phyloP scores from a whole-genome alignment of 2,329 filamentous ascomycete genomes.

The Gnomoniopsis smithogilvyi region DNA sequence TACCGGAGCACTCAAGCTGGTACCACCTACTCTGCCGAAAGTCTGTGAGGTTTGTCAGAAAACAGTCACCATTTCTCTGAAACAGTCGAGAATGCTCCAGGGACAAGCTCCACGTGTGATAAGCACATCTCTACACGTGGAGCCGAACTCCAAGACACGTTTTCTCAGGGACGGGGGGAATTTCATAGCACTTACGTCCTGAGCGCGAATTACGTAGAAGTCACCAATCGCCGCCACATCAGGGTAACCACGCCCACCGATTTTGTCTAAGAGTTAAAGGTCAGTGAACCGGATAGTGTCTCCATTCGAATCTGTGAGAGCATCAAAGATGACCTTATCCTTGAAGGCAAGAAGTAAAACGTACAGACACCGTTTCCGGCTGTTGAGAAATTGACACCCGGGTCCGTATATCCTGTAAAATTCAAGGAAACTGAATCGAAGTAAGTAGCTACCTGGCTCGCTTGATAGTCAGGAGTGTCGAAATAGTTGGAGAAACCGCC shows the following conservation, averaged over 20 bases:
- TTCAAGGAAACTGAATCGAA: slow-evolving; percentile 22
- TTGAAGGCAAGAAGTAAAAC: too few species aligned
- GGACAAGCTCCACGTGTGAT: too few species aligned
- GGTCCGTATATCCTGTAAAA: slow-evolving; percentile 29
- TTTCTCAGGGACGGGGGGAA: too few species aligned
- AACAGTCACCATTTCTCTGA: not conserved
- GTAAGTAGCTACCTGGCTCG: slow-evolving; percentile 22
- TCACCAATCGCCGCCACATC: slow-evolving; percentile 44
- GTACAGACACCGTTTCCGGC: slow-evolving; percentile 30
- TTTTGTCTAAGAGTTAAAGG: slow-evolving; percentile 44
- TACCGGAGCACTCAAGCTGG: slow-evolving; percentile 54
- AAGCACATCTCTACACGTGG: too few species aligned
- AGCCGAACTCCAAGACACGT: too few species aligned
- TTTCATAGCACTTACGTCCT: not conserved
- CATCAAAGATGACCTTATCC: too few species aligned
- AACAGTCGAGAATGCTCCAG: not conserved
- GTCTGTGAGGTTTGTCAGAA: not conserved
- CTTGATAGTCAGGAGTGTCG: slow-evolving; percentile 27
- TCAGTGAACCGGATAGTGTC: slow-evolving; percentile 7
- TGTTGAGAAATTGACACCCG: slow-evolving; percentile 32
- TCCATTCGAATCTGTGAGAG: not conserved
- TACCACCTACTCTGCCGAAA: slow-evolving; percentile 36
- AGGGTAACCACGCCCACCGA: slow-evolving; percentile 44
- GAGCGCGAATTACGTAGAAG: slow-evolving; percentile 26
- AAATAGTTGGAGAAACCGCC: slow-evolving; percentile 33